These are phyloP conservation scores for Boletellus emodensis DNA, from an alignment of 768 basidiomycete species.

Conservation along the genomic window DNA sequence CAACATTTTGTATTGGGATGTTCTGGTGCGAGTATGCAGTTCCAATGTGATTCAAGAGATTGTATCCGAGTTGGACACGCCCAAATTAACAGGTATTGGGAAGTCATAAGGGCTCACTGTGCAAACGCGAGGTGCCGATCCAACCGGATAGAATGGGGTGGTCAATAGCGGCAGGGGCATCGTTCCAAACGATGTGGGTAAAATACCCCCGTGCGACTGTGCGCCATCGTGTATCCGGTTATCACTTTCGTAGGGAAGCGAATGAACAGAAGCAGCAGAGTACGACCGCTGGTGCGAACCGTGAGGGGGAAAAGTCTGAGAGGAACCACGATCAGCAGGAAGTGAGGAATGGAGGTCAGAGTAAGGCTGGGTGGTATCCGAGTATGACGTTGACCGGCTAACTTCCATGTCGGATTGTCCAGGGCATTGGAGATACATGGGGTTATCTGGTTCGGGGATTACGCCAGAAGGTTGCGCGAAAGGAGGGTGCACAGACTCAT, in stretches of 20 bases:
- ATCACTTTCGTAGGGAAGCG: conserved; percentile 13
- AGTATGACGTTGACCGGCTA: conserved; percentile 15
- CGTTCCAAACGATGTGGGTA: conserved; percentile 12
- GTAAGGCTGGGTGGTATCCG: conserved; percentile 9
- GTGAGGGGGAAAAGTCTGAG: conserved; percentile 7
- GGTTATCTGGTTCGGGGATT: conserved; percentile 8
- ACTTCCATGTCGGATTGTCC: conserved; percentile 5
- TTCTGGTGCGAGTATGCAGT: conserved; percentile 1
- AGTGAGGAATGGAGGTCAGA: conserved; percentile 10
- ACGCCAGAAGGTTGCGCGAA: conserved; percentile 7
- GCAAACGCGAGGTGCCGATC: conserved; percentile 5
- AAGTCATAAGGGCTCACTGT: conserved; percentile 6
- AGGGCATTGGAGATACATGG: conserved; percentile 16
- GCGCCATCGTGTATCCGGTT: conserved; percentile 2
- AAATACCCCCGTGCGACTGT: conserved; percentile 5
- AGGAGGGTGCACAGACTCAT: conserved; percentile 11
- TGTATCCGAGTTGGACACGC: conserved; percentile 11
- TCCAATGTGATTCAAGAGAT: conserved; percentile 6
- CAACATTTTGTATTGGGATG: conserved; percentile 1
- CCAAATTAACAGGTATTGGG: conserved; percentile 10
- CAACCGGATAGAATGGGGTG: conserved; percentile 30
- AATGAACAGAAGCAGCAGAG: conserved; percentile 18
- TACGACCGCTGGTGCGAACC: conserved; percentile 15
- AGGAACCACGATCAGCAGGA: conserved; percentile 7
- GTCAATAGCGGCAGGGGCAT: conserved; percentile 27